phyloP scores from a whole-genome alignment of 2,329 filamentous ascomycete species.

The Microthyrium microscopicum region DNA sequence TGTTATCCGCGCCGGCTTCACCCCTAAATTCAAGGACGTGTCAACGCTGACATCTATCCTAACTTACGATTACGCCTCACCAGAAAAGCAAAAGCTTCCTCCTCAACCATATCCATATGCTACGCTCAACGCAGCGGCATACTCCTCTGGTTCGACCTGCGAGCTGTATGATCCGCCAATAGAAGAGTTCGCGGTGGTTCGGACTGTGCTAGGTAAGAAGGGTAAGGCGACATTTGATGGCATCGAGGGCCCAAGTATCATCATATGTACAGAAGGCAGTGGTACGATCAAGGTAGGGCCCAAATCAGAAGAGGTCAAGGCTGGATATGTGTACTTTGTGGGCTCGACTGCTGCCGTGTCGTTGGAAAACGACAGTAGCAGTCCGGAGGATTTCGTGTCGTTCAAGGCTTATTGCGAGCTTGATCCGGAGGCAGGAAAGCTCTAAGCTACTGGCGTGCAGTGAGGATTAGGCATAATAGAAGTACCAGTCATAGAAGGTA shows the following conservation, averaged over 20 bases:
- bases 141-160: slow-evolving; percentile 56
- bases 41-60: slow-evolving; percentile 75
- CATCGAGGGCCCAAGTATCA: slow-evolving; percentile 74
- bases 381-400: slow-evolving; percentile 64
- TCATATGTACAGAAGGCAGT: slow-evolving; percentile 74
- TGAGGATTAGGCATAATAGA: not conserved
- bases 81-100: slow-evolving; percentile 84
- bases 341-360: slow-evolving; percentile 75
- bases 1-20: slow-evolving; percentile 91
- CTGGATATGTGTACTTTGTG: slow-evolving; percentile 41
- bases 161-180: slow-evolving; percentile 88
- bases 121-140: slow-evolving; percentile 64
- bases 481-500: not conserved
- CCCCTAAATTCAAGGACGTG: slow-evolving; percentile 96
- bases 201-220: slow-evolving; percentile 51
- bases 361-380: slow-evolving; percentile 49
- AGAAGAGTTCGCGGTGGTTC: slow-evolving; percentile 84
- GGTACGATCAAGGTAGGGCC: slow-evolving; percentile 75
- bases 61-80: slow-evolving; percentile 90
- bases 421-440: slow-evolving; percentile 34
- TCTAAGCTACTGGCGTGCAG: not conserved
- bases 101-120: slow-evolving; percentile 75
- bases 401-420: slow-evolving; percentile 94
- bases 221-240: slow-evolving; percentile 80
- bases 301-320: slow-evolving; percentile 51